A percentile compares a stretch with the other conserved stretches of the same genome.
Conservation (phyloP, 768 basidiomycete species). For the Lactarius trivialis region DNA sequence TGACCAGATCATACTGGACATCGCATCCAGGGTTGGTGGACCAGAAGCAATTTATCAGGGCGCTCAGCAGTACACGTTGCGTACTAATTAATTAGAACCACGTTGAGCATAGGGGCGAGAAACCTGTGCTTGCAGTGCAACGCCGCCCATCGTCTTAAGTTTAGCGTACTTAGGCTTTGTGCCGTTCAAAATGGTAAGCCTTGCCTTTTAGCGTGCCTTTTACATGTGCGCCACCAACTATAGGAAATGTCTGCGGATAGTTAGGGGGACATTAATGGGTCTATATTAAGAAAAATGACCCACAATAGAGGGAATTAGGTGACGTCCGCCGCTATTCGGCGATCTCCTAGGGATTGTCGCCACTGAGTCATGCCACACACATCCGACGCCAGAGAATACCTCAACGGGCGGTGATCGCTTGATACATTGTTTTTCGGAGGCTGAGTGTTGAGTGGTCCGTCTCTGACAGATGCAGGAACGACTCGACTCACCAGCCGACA, state of each 20-base stretch:
- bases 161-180: not conserved
- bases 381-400: too few species aligned
- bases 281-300: not conserved
- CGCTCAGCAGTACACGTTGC: too few species aligned
- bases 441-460: too few species aligned
- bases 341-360: not conserved
- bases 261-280: too few species aligned
- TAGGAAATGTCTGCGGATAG: not conserved
- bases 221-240: not conserved
- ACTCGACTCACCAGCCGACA: not conserved
- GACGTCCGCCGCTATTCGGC: not conserved
- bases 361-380: not conserved
- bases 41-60: too few species aligned
- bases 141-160: not conserved
- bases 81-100: too few species aligned
- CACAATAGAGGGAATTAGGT: too few species aligned
- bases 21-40: not conserved
- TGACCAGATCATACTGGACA: not conserved
- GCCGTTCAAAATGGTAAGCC: not conserved
- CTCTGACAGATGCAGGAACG: too few species aligned
- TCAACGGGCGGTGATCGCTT: too few species aligned
- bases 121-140: not conserved
- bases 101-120: not conserved
- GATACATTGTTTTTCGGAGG: too few species aligned
- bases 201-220: not conserved